phyloP scores from a whole-genome alignment of 139 green algal genomes.

The Deuterostichococcus epilithicus region DNA sequence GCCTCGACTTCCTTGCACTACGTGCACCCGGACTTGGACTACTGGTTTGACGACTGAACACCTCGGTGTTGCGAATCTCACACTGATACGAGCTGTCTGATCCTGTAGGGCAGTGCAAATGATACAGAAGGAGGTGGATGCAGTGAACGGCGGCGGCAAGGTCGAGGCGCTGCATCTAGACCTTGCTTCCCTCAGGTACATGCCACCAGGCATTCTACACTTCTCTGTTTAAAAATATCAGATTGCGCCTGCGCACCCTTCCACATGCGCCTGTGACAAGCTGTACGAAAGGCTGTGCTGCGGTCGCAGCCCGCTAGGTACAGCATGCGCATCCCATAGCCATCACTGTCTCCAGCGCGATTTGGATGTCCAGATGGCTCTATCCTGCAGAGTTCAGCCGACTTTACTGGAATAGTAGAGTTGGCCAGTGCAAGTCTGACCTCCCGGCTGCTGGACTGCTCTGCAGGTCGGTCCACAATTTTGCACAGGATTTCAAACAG shows the following conservation, averaged over 20 bases:
- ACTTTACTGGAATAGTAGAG: background rate
- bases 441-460: background rate
- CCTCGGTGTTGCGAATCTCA: too few relatives aligned
- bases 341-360: background rate
- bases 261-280: background rate
- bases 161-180: slow-evolving; percentile 40
- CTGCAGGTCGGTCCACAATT: slow-evolving; percentile 19
- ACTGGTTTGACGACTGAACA: too few relatives aligned
- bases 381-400: background rate
- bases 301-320: background rate
- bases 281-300: background rate
- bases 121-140: background rate
- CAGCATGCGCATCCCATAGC: background rate
- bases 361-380: background rate
- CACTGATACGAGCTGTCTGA: background rate
- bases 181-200: slow-evolving; percentile 21
- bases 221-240: background rate
- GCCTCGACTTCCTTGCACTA: too few relatives aligned
- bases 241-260: background rate
- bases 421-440: slow-evolving; percentile 3
- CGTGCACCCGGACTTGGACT: too few relatives aligned
- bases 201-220: background rate
- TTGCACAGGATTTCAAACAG: slow-evolving; percentile 24
- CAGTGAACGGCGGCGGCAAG: background rate
- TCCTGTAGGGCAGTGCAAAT: background rate